These are phyloP conservation scores for Tolypocladium nubicola DNA, from an alignment of 2,329 filamentous ascomycete species.

Conservation along the genomic window DNA sequence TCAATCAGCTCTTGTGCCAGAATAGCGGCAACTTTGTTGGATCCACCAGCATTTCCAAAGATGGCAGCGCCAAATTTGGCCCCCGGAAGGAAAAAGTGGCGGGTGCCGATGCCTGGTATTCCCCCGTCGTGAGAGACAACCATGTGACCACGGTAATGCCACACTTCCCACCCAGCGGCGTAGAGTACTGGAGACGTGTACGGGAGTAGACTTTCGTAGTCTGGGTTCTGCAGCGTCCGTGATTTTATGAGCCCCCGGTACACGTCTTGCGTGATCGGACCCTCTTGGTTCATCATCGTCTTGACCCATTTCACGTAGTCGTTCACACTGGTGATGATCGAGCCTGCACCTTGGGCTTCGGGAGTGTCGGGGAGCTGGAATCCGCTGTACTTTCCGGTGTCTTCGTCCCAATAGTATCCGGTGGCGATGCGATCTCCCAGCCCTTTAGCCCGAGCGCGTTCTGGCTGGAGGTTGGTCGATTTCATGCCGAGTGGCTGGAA, in stretches of 20 bases:
- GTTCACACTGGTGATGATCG: conserved; percentile 14
- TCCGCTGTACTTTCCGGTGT: neutral
- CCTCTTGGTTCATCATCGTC: conserved; percentile 13
- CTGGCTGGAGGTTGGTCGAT: conserved; percentile 13
- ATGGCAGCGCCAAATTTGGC: conserved; percentile 14
- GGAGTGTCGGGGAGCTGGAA: conserved; percentile 7
- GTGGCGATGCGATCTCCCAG: conserved; percentile 8
- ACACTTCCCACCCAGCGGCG: conserved; percentile 12
- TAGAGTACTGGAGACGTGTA: conserved; percentile 7
- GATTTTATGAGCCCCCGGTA: conserved; percentile 10
- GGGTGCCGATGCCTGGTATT: conserved; percentile 13
- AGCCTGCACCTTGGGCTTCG: conserved; percentile 19
- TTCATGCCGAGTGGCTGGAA: conserved; percentile 2
- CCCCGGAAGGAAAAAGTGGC: conserved; percentile 15
- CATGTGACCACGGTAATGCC: conserved; percentile 10
- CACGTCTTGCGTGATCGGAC: conserved; percentile 12
- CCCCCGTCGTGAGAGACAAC: conserved; percentile 14
- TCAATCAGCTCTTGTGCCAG: conserved; percentile 12
- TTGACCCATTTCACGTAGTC: conserved; percentile 18
- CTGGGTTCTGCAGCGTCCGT: conserved; percentile 9
- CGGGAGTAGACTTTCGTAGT: conserved; percentile 2
- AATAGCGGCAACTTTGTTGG: conserved; percentile 6
- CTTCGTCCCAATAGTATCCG: conserved; percentile 10
- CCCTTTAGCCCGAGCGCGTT: conserved; percentile 7
- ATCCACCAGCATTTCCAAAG: conserved; percentile 12